Conservation (phyloP, 2,329 filamentous ascomycete species). For the Venturia aucupariae region DNA sequence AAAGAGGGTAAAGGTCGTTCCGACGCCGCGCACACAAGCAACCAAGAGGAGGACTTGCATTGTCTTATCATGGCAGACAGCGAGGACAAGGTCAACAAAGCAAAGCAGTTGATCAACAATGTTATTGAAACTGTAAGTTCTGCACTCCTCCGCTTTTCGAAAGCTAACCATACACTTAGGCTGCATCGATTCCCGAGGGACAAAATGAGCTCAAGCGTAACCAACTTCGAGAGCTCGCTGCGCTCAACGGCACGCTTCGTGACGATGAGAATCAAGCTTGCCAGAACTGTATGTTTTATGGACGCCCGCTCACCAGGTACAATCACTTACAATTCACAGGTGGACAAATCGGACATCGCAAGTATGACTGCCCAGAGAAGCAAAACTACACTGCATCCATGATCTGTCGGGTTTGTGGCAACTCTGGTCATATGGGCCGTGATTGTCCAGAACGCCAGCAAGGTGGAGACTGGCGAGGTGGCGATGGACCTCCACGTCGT, state of each 20-base stretch:
- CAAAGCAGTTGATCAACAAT: constrained; percentile 96
- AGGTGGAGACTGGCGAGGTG: constrained; percentile 84
- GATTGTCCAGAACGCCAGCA: constrained; percentile 93
- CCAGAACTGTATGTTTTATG: constrained; percentile 67
- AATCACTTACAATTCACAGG: constrained; percentile 33
- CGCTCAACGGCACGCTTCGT: constrained; percentile 96
- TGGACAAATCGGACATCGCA: constrained; percentile 96
- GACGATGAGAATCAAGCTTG: constrained; percentile 99
- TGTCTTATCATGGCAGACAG: constrained; percentile 99
- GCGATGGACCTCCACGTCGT: constrained; percentile 37
- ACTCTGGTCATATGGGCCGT: constrained; percentile 95
- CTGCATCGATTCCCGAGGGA: constrained; percentile 94
- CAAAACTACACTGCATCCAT: constrained; percentile 99
- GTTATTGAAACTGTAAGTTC: constrained; percentile 92
- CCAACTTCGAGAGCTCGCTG: constrained; percentile 92
- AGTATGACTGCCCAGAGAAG: constrained; percentile 96
- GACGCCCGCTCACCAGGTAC: background rate
- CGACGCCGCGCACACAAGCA: constrained; percentile 97
- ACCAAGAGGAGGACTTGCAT: constrained; percentile 98
- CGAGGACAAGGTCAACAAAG: constrained; percentile 98
- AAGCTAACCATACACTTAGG: constrained; percentile 46
- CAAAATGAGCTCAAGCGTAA: constrained; percentile 99
- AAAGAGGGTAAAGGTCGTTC: constrained; percentile 99
- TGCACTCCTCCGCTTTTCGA: background rate
- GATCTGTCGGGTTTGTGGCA: constrained; percentile 96